Evolutionary conservation across 208 protist species (phyloP).

Genomic region (Leptomonas pyrrhocoris): DNA sequence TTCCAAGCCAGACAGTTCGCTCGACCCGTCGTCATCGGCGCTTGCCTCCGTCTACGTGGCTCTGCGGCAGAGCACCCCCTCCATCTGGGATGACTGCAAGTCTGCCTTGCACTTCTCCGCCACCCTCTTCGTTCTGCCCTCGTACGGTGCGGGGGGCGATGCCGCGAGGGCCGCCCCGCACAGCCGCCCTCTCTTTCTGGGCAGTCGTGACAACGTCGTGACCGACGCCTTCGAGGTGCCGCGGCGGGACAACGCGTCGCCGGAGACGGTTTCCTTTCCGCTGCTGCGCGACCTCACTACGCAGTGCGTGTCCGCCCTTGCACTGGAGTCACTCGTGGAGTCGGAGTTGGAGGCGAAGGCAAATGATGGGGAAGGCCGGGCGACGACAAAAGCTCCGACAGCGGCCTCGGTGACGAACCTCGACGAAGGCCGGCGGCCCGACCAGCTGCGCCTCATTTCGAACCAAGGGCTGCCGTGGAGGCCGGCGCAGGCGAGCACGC

Average conservation of each 20-base stretch:
- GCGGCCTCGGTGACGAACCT: conserved; percentile 5
- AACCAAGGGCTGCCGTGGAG: conserved; percentile 4
- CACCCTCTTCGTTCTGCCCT: conserved; percentile 19
- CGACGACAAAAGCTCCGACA: not conserved
- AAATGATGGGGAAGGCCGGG: not conserved
- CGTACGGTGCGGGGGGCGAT: not conserved
- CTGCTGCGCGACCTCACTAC: conserved; percentile 8
- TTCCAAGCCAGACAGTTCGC: not conserved
- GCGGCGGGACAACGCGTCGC: conserved; percentile 14
- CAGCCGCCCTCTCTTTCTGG: conserved; percentile 27
- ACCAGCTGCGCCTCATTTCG: conserved; percentile 6
- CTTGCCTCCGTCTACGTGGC: conserved; percentile 9
- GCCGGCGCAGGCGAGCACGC: conserved; percentile 7
- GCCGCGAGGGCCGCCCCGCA: not conserved
- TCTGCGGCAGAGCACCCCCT: conserved; percentile 11
- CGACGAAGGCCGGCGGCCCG: not conserved
- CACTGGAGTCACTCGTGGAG: conserved; percentile 6
- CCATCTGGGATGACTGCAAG: conserved; percentile 14
- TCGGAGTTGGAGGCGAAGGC: not conserved
- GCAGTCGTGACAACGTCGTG: conserved; percentile 22
- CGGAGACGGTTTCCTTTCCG: conserved; percentile 15
- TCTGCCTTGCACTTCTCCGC: conserved; percentile 23
- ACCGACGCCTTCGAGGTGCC: conserved; percentile 27
- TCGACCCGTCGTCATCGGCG: not conserved
- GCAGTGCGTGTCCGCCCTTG: conserved; percentile 13